Evolutionary conservation across 805 yeast species (phyloP), one percentile per base, ranked within the genome.

Genomic region (Spathaspora girioi): DNA sequence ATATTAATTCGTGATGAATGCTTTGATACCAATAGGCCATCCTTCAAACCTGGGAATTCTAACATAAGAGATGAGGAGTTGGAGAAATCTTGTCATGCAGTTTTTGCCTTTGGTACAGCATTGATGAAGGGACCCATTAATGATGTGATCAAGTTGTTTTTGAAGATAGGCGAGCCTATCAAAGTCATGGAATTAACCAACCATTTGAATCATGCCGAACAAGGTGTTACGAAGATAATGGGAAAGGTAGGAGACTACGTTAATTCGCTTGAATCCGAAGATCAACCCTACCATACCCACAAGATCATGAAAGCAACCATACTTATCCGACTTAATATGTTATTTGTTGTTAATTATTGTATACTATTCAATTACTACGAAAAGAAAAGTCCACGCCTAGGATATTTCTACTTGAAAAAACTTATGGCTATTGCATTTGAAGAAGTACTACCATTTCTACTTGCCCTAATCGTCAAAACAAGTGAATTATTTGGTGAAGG

Each of bases 11-110:
- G 61, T 49, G 63, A 64, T 1, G 69, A 69, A 17, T 66, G 66
- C 45, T 82, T 63, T 56, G 86, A 82, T 58, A 80, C 86, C 0
- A 60, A 67, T 52, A 52, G 75, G 1, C 77, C 77, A 0, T 61
- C 51, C 45, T 64, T 54, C 43, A 51, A 53, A 2, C 56, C 71
- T 66, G 83, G 74, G 4, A 63, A 62, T 19, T 60, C 67, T 6
- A 75, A 73, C 48, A 59, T 65, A 11, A 23, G 32, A 3, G 74
- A 76, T 56, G 55, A 65, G 12, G 68, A 63, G 7, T 49, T 67
- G 38, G 84, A 81, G 48, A 56, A 62, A 20, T 64, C 77, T 0
- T 57, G 69, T 4, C 54, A 65, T 7, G 61, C 67, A 2, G 66
- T 68, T 46, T 55, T 57, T 8, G 65, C 69, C 15, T 56, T 69